These are phyloP conservation scores for Lactarius sp. DNA, from an alignment of 768 basidiomycete genomes.

Conservation along the genomic window DNA sequence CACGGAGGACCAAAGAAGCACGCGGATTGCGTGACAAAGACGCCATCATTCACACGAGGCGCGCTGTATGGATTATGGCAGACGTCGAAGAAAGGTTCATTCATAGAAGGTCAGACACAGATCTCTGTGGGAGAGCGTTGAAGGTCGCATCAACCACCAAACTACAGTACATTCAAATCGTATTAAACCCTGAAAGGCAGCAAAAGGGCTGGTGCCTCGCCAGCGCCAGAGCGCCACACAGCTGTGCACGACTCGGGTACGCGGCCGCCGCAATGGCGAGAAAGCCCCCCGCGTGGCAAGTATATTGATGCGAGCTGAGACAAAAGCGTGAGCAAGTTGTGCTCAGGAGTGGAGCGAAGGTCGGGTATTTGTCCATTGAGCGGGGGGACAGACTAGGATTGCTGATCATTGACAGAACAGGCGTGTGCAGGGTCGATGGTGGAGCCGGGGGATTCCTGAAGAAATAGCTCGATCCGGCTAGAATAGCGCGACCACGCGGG, in stretches of 20 bases:
- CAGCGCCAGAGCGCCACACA: constrained; percentile 12
- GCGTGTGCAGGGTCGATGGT: background rate
- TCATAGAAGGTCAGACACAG: background rate
- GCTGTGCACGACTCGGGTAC: background rate
- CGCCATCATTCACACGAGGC: constrained; percentile 11
- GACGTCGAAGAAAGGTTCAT: constrained; percentile 4
- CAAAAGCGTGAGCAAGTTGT: background rate
- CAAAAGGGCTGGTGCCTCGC: background rate
- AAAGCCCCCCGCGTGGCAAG: no score
- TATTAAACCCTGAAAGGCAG: constrained; percentile 4
- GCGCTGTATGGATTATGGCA: background rate
- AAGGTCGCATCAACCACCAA: constrained; percentile 3
- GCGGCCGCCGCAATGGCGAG: background rate
- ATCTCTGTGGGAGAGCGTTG: constrained; percentile 1
- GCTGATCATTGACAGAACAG: no score
- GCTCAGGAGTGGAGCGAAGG: no score
- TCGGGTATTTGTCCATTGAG: no score
- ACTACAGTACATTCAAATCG: constrained; percentile 4
- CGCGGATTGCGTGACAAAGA: background rate
- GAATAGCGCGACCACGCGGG: background rate
- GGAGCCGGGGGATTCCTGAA: background rate
- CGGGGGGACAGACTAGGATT: background rate
- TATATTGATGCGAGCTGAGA: background rate
- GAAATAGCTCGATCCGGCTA: constrained; percentile 12
- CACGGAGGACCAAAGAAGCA: background rate